Evolutionary conservation across 495 filamentous ascomycete genomes (phyloP).

Genomic region (Durotheca rogersii): DNA sequence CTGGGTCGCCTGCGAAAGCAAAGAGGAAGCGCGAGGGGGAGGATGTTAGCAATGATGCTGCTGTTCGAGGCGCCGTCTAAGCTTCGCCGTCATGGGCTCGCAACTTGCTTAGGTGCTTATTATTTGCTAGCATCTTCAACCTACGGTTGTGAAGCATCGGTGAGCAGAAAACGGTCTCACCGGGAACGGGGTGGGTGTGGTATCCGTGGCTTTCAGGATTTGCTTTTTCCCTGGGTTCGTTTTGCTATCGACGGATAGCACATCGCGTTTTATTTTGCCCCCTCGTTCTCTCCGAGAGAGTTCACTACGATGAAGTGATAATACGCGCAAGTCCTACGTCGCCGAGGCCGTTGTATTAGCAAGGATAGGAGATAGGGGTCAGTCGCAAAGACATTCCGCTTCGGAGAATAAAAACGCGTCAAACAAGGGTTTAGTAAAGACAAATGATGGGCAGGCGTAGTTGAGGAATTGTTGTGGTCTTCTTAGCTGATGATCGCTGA

Average conservation of each 20-base stretch:
- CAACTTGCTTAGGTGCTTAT: constrained; percentile 16
- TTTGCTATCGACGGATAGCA: constrained; percentile 6
- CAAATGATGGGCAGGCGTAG: constrained; percentile 12
- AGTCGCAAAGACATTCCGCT: constrained; percentile 8
- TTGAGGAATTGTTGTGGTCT: constrained; percentile 2
- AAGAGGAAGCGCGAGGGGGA: constrained; percentile 57
- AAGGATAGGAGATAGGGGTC: constrained; percentile 15
- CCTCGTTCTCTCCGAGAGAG: no score
- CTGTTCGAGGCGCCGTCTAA: constrained; percentile 18
- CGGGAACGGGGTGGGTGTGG: constrained; percentile 12
- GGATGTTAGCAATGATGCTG: constrained; percentile 28
- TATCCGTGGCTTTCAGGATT: constrained; percentile 8
- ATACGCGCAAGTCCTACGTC: constrained; percentile 6
- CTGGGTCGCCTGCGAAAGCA: constrained; percentile 32
- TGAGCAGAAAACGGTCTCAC: constrained; percentile 6
- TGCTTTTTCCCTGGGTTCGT: constrained; percentile 8
- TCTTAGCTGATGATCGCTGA: constrained; percentile 19
- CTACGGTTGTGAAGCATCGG: constrained; percentile 20
- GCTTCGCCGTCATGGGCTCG: constrained; percentile 9
- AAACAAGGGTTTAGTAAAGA: constrained; percentile 12
- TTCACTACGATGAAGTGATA: constrained; percentile 3
- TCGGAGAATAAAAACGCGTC: constrained; percentile 11
- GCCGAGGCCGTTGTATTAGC: constrained; percentile 3
- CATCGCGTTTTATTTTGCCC: no score
- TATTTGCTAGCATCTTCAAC: constrained; percentile 5